Evolutionary conservation across 768 basidiomycete species (phyloP).

Genomic region (Boletus edulis): DNA sequence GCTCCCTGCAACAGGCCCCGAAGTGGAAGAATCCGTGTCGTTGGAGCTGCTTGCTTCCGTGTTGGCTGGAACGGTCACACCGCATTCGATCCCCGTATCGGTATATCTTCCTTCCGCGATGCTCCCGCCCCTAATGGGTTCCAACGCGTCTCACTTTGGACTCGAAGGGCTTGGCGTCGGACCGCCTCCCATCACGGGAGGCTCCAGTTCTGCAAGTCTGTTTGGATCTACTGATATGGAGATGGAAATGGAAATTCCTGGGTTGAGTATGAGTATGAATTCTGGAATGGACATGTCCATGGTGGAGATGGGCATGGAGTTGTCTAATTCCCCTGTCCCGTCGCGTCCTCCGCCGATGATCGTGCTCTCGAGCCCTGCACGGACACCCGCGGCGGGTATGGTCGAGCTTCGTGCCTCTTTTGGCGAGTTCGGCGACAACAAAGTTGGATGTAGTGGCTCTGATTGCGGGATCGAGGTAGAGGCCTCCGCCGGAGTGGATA

Average conservation of each 20-base stretch:
- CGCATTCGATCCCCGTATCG: slow-evolving; percentile 61
- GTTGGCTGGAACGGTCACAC: slow-evolving; percentile 49
- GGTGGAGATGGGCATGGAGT: slow-evolving; percentile 27
- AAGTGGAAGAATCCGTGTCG: slow-evolving; percentile 36
- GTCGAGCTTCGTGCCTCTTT: slow-evolving; percentile 64
- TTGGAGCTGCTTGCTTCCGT: slow-evolving; percentile 62
- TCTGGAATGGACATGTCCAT: slow-evolving; percentile 30
- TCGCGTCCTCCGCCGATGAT: slow-evolving; percentile 49
- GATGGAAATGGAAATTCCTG: slow-evolving; percentile 36
- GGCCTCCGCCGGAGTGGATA: slow-evolving; percentile 42
- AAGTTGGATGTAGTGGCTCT: slow-evolving; percentile 7
- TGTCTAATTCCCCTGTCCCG: slow-evolving; percentile 34
- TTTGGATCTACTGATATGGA: slow-evolving; percentile 33
- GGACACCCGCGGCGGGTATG: slow-evolving; percentile 59
- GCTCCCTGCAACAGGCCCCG: slow-evolving; percentile 19
- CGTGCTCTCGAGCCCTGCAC: slow-evolving; percentile 65
- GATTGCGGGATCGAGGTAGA: slow-evolving; percentile 27
- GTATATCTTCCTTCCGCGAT: slow-evolving; percentile 51
- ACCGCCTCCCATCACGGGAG: slow-evolving; percentile 19
- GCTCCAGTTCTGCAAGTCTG: slow-evolving; percentile 25
- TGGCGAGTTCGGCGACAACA: slow-evolving; percentile 39
- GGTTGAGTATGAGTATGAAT: slow-evolving; percentile 35
- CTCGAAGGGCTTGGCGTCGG: slow-evolving; percentile 27
- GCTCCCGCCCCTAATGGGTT: slow-evolving; percentile 20
- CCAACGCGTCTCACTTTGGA: slow-evolving; percentile 26